Conservation (phyloP, 2,329 filamentous ascomycete species). For the Pyrenophora graminea region DNA sequence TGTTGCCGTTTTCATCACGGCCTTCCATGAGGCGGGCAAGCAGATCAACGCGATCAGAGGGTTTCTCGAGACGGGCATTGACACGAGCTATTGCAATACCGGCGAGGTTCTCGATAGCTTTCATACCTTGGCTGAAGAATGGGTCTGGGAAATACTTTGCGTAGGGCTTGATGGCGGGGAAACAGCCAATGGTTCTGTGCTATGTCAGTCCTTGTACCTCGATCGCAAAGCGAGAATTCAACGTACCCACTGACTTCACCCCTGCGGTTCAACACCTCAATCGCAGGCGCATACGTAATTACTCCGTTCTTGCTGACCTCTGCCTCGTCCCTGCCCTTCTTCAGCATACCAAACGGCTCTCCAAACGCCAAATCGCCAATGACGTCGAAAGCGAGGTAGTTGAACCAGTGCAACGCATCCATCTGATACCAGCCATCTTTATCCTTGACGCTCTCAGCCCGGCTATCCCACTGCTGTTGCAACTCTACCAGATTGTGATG, state of each 20-base stretch:
- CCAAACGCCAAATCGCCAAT: conserved; percentile 72
- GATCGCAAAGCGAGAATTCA: neutral
- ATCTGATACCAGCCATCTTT: conserved; percentile 63
- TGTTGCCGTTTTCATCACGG: conserved; percentile 76
- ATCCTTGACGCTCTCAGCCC: conserved; percentile 55
- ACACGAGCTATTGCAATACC: conserved; percentile 88
- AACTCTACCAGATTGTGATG: conserved; percentile 77
- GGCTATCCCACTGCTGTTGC: conserved; percentile 70
- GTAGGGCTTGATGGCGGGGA: conserved; percentile 75
- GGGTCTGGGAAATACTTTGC: conserved; percentile 79
- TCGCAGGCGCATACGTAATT: conserved; percentile 73
- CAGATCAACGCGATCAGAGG: conserved; percentile 72
- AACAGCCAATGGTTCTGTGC: conserved; percentile 68
- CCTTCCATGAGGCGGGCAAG: conserved; percentile 84
- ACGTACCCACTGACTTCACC: conserved; percentile 76
- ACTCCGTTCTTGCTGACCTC: conserved; percentile 69
- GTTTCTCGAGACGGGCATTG: conserved; percentile 66
- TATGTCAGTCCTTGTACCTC: conserved; percentile 8
- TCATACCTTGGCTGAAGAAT: conserved; percentile 75
- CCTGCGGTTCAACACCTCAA: conserved; percentile 85
- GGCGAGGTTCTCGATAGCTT: conserved; percentile 77
- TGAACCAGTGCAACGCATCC: conserved; percentile 81
- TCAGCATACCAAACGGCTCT: conserved; percentile 81
- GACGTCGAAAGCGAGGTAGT: conserved; percentile 60
- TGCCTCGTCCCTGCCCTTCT: conserved; percentile 73